Percentiles rank a stretch among this genome's conserved stretches.
Evolutionary conservation across 805 yeast genomes (phyloP).

Genomic region (Groenewaldozyma tartarivorans): DNA sequence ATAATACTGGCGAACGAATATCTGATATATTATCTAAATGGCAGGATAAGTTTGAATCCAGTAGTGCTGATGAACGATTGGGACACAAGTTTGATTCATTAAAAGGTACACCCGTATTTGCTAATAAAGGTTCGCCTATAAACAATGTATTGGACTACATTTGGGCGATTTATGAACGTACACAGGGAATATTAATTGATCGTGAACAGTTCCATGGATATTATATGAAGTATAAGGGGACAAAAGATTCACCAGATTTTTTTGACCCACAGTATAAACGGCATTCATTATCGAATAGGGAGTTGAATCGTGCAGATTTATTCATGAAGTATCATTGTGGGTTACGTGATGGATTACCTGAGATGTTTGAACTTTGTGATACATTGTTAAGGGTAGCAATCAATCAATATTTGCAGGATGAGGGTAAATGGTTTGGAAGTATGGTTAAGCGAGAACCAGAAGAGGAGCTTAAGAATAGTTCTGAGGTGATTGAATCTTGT

Average conservation of each 20-base stretch:
- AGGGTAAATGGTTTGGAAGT: slow-evolving; percentile 15
- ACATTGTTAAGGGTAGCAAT: slow-evolving; percentile 11
- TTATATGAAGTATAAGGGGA: slow-evolving; percentile 14
- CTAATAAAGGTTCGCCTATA: background rate
- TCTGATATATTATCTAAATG: background rate
- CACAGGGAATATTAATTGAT: slow-evolving; percentile 10
- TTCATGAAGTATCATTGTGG: slow-evolving; percentile 16
- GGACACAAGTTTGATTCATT: background rate
- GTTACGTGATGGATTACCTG: slow-evolving; percentile 18
- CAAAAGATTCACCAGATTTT: slow-evolving; percentile 3
- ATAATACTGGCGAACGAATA: background rate
- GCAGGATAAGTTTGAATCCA: background rate
- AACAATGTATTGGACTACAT: slow-evolving; percentile 9
- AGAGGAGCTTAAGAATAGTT: background rate
- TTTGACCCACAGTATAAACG: too few relatives aligned
- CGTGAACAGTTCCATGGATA: slow-evolving; percentile 13
- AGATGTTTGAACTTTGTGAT: slow-evolving; percentile 13
- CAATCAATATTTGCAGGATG: slow-evolving; percentile 11
- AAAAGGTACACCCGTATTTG: background rate
- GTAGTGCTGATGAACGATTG: background rate
- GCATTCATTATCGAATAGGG: slow-evolving; percentile 3
- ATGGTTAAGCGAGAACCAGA: background rate
- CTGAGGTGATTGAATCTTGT: background rate
- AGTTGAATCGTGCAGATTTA: slow-evolving; percentile 14
- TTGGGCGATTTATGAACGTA: slow-evolving; percentile 14